Evolutionary conservation across 2,329 filamentous ascomycete genomes (phyloP).

Genomic region (Colletotrichum lini): DNA sequence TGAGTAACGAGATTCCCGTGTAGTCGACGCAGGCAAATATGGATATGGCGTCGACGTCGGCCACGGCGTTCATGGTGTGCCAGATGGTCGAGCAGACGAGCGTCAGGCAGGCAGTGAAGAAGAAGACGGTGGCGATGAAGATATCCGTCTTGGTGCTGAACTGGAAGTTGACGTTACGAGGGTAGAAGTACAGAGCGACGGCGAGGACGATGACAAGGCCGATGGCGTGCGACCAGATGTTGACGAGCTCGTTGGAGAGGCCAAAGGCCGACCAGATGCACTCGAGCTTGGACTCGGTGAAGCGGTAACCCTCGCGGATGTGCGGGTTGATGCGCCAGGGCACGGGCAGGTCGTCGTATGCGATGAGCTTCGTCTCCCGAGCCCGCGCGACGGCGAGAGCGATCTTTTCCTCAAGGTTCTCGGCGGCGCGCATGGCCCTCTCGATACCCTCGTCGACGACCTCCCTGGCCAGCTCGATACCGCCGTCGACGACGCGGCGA

Average conservation of each 20-base stretch:
- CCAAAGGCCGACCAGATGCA: constrained; percentile 88
- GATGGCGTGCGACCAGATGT: constrained; percentile 97
- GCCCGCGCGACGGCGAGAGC: constrained; percentile 83
- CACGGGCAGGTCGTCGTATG: constrained; percentile 89
- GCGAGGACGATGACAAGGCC: constrained; percentile 90
- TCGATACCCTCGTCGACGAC: constrained; percentile 87
- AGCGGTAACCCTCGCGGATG: constrained; percentile 92
- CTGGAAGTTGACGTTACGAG: constrained; percentile 86
- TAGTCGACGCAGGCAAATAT: constrained; percentile 98
- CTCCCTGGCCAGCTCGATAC: constrained; percentile 80
- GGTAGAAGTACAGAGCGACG: constrained; percentile 97
- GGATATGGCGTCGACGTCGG: constrained; percentile 89
- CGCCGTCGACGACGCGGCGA: constrained; percentile 84
- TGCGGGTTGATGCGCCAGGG: constrained; percentile 97
- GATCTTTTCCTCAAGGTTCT: constrained; percentile 87
- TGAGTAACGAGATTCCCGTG: constrained; percentile 94
- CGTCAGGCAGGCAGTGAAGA: constrained; percentile 95
- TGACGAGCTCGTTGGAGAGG: constrained; percentile 93
- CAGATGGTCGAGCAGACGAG: constrained; percentile 95
- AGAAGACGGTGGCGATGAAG: constrained; percentile 93
- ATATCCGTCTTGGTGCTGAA: constrained; percentile 90
- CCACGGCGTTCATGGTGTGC: constrained; percentile 99
- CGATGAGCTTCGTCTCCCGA: constrained; percentile 84
- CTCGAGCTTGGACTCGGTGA: constrained; percentile 90
- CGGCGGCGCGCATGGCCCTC: constrained; percentile 85